Evolutionary conservation across 2,329 filamentous ascomycete genomes (phyloP).

Genomic region (Trichoderma cornu-damae): DNA sequence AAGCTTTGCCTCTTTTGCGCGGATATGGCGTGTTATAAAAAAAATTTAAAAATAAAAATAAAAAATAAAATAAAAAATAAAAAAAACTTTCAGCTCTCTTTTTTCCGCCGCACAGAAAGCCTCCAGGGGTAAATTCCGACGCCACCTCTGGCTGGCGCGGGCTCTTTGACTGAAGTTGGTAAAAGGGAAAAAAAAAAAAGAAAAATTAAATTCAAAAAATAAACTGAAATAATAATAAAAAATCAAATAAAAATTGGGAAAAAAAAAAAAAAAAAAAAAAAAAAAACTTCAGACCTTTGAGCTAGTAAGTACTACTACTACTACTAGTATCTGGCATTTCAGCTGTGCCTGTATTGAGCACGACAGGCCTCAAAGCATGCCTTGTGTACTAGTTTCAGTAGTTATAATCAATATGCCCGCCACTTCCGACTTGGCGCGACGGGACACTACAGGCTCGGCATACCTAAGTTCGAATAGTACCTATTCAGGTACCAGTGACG

Average conservation of each 20-base stretch:
- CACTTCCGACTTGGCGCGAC: constrained; percentile 16
- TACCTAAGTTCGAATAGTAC: too few relatives aligned
- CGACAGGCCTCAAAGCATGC: not conserved
- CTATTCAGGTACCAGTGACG: too few relatives aligned
- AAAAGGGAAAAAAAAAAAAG: constrained; percentile 10
- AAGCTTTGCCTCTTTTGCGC: constrained; percentile 4
- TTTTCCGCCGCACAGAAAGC: not conserved
- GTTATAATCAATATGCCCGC: constrained; percentile 11
- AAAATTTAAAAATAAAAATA: too few relatives aligned
- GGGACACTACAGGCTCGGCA: constrained; percentile 4
- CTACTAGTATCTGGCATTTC: too few relatives aligned
- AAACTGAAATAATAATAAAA: too few relatives aligned
- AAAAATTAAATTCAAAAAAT: too few relatives aligned
- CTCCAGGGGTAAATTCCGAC: constrained; percentile 15
- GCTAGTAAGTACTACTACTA: too few relatives aligned
- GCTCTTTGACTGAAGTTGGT: not conserved
- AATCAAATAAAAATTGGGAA: too few relatives aligned
- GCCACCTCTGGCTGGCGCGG: constrained; percentile 16
- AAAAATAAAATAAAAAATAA: too few relatives aligned
- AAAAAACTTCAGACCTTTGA: too few relatives aligned
- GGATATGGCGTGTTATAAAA: constrained; percentile 11
- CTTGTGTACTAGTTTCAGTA: too few relatives aligned
- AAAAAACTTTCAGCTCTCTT: constrained; percentile 15
- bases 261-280: too few relatives aligned
- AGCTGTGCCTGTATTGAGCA: constrained; percentile 9